Conservation (phyloP, 768 basidiomycete genomes). For the Lyophyllum semitale region DNA sequence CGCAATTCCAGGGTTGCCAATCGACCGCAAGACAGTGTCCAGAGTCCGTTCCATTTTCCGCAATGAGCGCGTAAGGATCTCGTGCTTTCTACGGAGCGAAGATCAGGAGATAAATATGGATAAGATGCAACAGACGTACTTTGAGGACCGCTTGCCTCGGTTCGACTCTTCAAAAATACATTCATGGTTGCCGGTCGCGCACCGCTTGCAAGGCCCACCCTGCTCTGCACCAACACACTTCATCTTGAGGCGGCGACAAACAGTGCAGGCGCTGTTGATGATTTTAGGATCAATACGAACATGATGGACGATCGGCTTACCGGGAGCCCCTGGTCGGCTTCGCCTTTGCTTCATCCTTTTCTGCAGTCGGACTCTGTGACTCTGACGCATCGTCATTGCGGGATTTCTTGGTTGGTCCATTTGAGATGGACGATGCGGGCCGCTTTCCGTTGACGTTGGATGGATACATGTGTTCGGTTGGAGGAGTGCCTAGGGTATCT, state of each 20-base stretch:
- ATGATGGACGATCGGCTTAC: constrained; percentile 38
- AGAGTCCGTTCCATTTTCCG: constrained; percentile 91
- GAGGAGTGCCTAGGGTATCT: constrained; percentile 73
- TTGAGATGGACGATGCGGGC: constrained; percentile 52
- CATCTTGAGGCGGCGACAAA: constrained; percentile 92
- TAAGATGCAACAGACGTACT: constrained; percentile 46
- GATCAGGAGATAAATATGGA: constrained; percentile 24
- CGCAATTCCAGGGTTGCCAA: constrained; percentile 79
- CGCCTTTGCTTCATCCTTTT: constrained; percentile 70
- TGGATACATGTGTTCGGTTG: constrained; percentile 61
- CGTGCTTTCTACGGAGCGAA: constrained; percentile 68
- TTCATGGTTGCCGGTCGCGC: constrained; percentile 75
- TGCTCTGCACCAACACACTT: constrained; percentile 91
- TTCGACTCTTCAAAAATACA: constrained; percentile 98
- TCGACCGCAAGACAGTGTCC: constrained; percentile 88
- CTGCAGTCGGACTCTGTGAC: constrained; percentile 50
- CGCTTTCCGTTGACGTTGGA: constrained; percentile 66
- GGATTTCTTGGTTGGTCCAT: constrained; percentile 50
- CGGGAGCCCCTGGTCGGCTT: constrained; percentile 87
- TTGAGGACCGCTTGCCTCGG: constrained; percentile 86
- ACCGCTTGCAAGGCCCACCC: constrained; percentile 91
- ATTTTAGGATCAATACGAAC: background rate
- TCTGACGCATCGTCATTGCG: constrained; percentile 65
- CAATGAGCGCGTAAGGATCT: constrained; percentile 76
- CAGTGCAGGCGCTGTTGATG: constrained; percentile 79